These are phyloP conservation scores for Globisporangium ultimum DNA, from an alignment of 352 stramenopile genomes.

Conservation along the genomic window DNA sequence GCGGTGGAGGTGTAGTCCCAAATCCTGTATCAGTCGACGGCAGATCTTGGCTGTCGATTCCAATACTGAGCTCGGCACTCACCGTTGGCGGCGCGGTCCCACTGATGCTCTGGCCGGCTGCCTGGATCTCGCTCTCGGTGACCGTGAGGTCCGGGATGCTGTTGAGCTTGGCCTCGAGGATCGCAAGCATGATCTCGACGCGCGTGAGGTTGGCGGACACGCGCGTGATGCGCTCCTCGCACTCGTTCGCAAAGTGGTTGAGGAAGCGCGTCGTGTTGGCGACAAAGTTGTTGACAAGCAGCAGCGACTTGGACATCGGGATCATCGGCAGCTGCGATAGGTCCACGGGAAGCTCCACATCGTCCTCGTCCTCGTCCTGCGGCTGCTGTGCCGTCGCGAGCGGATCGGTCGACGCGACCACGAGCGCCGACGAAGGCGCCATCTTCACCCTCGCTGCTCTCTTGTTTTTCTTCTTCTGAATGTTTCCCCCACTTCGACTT, in stretches of 20 bases:
- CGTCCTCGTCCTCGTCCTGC: constrained; percentile 49
- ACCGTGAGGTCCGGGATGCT: constrained; percentile 78
- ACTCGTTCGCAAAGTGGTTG: constrained; percentile 83
- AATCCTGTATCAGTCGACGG: constrained; percentile 38
- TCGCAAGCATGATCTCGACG: constrained; percentile 80
- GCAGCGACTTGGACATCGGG: constrained; percentile 69
- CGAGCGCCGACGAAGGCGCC: constrained; percentile 57
- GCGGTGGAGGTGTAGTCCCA: constrained; percentile 34
- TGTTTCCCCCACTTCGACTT: neutral
- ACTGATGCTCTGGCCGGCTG: constrained; percentile 26
- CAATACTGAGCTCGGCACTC: constrained; percentile 18
- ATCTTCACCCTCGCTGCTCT: too few species aligned
- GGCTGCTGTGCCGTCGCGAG: constrained; percentile 7
- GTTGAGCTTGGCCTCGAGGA: constrained; percentile 84
- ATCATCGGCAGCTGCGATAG: constrained; percentile 75
- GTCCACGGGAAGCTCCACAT: constrained; percentile 72
- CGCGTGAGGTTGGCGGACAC: constrained; percentile 74
- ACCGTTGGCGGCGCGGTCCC: constrained; percentile 11
- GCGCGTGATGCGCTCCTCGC: constrained; percentile 71
- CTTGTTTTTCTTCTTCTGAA: neutral
- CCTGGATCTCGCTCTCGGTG: constrained; percentile 54
- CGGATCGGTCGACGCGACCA: constrained; percentile 27
- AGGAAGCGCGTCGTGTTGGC: constrained; percentile 84
- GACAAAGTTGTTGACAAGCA: constrained; percentile 88
- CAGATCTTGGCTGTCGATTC: constrained; percentile 67